Evolutionary conservation across 768 basidiomycete species (phyloP).

Genomic region (Kwoniella pini): DNA sequence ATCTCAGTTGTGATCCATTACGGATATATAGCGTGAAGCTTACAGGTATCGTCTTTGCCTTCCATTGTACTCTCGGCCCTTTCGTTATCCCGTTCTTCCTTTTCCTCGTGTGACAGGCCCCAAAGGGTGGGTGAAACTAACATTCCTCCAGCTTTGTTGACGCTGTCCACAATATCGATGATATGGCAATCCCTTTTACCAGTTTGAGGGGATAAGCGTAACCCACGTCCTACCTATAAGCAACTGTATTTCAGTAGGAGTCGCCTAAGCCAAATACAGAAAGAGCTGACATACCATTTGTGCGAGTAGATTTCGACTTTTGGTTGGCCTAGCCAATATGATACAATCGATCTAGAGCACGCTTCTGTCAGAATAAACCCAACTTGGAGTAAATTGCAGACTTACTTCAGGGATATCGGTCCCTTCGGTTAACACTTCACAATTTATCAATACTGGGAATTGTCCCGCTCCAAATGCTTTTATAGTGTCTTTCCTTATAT

Average conservation of each 20-base stretch:
- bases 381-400: no score
- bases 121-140: conserved; percentile 79
- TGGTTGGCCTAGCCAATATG: conserved; percentile 80
- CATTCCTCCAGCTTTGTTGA: conserved; percentile 67
- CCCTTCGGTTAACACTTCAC: conserved; percentile 92
- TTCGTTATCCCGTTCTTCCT: conserved; percentile 62
- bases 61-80: conserved; percentile 35
- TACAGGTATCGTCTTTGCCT: conserved; percentile 25
- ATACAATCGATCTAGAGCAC: conserved; percentile 72
- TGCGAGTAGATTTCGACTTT: conserved; percentile 82
- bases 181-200: conserved; percentile 82
- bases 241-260: background rate
- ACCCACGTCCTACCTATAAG: conserved; percentile 80
- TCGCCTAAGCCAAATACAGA: background rate
- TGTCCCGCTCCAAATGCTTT: conserved; percentile 67
- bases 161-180: conserved; percentile 86
- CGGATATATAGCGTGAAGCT: background rate
- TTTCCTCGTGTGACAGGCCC: conserved; percentile 65
- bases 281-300: conserved; percentile 75
- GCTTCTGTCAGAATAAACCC: background rate
- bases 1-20: no score
- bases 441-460: conserved; percentile 87
- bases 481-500: conserved; percentile 68
- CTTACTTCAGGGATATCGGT: conserved; percentile 80
- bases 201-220: conserved; percentile 77